These are phyloP conservation scores for Inosperma sp. DNA, from an alignment of 768 basidiomycete species.

Conservation along the genomic window DNA sequence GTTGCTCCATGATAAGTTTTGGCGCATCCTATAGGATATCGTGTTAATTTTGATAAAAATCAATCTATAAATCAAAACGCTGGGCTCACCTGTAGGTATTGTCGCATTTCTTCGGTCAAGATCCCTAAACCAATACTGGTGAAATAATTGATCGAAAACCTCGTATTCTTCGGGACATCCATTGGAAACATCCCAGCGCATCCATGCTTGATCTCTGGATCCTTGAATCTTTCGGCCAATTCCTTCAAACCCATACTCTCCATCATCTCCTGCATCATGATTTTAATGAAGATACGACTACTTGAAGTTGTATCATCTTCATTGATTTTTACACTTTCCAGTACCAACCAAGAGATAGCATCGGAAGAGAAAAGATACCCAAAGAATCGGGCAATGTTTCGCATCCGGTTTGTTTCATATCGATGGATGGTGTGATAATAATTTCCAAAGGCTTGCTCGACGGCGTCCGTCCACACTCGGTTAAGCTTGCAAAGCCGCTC, in stretches of 20 bases:
- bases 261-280: constrained; percentile 92
- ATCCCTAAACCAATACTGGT: constrained; percentile 89
- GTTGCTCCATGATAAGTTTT: constrained; percentile 88
- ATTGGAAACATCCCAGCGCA: constrained; percentile 90
- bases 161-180: constrained; percentile 94
- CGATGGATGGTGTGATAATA: constrained; percentile 98
- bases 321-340: constrained; percentile 86
- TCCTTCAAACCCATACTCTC: constrained; percentile 88
- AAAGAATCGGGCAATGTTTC: constrained; percentile 96
- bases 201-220: constrained; percentile 69
- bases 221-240: constrained; percentile 86
- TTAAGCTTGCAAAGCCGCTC: constrained; percentile 97
- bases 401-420: constrained; percentile 96
- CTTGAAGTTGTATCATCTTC: constrained; percentile 97
- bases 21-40: constrained; percentile 72
- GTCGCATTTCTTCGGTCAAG: constrained; percentile 94
- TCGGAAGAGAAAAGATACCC: constrained; percentile 88
- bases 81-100: constrained; percentile 75
- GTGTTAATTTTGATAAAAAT: too few relatives aligned
- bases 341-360: constrained; percentile 81
- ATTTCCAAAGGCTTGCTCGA: constrained; percentile 80
- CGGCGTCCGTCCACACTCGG: constrained; percentile 86
- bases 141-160: constrained; percentile 97
- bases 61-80: neutral
- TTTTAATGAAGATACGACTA: constrained; percentile 96